Base-by-base conservation (phyloP, 2,329 filamentous ascomycete genomes). In the Chaetomium sp. region DNA sequence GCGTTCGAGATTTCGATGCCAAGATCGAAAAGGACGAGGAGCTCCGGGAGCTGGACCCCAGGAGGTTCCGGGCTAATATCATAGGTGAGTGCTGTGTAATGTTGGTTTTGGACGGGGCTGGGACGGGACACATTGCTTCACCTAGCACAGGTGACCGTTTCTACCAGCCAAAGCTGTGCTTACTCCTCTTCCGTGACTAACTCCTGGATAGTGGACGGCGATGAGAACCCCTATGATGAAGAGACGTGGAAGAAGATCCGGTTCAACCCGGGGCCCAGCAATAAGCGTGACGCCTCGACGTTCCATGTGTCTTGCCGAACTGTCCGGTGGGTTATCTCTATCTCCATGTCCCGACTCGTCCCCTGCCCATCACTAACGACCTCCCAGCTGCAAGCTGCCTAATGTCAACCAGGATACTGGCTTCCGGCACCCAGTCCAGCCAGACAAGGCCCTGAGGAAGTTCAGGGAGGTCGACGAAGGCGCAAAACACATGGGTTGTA, bases 21-120 rank as follows among this genome's bases (percentile, higher is more conserved):
- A 78, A 84, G 55, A 80, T 91, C 8, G 80, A 82, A 1, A 82
- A 81, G 68, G 81, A 82, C 57, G 76, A 81, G 27, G 72, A 72
- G 7, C 72, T 83, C 21, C 79, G 80, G 31, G 77, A 81, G 31
- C 79, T 92, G 0, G 85, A 89, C 63, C 83, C 85, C 9, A 77
- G 83, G 19, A 83, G 88, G 13, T 93, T 91, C 76, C 83, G 90
- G 27, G 84, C 90, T 45, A 93, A 93, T 71, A 86, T 93, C 38
- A 87, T 91, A 69, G 77, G 85, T 87, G 75, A 74, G 62, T 61
- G n/a, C 33, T 23, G 9, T 57, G 33, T 49, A 35, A 29, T 29
- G 27, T 29, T 29, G 27, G 6, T 35, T 2, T 54, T 59, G 35
- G 31, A n/a, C 27, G 38, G 6, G 5, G 5, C 3, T 42, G 38